These are phyloP conservation scores for Acacia acuminata DNA, from an alignment of 306 rosid species.

Conservation along the genomic window DNA sequence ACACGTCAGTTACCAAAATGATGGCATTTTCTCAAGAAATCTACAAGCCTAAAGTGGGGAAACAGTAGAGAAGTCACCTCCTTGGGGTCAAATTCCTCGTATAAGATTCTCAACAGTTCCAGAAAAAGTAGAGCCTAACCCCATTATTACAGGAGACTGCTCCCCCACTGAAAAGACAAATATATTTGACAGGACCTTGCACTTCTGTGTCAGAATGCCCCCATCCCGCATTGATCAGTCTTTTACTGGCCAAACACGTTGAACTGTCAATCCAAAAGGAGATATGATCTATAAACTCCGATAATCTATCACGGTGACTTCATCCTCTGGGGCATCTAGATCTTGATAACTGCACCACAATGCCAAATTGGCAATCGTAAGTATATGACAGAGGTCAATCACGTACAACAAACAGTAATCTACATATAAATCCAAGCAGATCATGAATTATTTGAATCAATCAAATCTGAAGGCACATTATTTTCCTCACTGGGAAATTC, in stretches of 20 bases:
- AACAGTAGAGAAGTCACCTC: slow-evolving; percentile 9
- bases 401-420: not conserved
- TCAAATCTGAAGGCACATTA: slow-evolving; percentile 9
- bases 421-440: not conserved
- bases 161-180: not conserved
- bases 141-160: slow-evolving; percentile 24
- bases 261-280: not conserved
- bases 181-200: slow-evolving; percentile 19
- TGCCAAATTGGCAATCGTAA: slow-evolving; percentile 14
- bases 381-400: slow-evolving; percentile 8
- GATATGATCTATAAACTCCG: slow-evolving; percentile 69
- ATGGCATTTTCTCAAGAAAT: slow-evolving; percentile 21
- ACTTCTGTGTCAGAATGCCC: slow-evolving; percentile 10
- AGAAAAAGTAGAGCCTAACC: slow-evolving; percentile 19
- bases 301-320: slow-evolving; percentile 97
- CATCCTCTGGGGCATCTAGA: slow-evolving; percentile 95
- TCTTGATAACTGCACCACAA: slow-evolving; percentile 86
- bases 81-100: not conserved
- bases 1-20: not conserved
- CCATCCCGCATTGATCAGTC: not conserved
- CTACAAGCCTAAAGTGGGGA: slow-evolving; percentile 17
- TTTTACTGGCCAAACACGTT: not conserved
- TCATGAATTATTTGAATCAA: not conserved
- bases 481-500: slow-evolving; percentile 8
- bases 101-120: slow-evolving; percentile 8